These are phyloP conservation scores for Colletotrichum neosansevieriae DNA, from an alignment of 2,329 filamentous ascomycete species.

Conservation along the genomic window DNA sequence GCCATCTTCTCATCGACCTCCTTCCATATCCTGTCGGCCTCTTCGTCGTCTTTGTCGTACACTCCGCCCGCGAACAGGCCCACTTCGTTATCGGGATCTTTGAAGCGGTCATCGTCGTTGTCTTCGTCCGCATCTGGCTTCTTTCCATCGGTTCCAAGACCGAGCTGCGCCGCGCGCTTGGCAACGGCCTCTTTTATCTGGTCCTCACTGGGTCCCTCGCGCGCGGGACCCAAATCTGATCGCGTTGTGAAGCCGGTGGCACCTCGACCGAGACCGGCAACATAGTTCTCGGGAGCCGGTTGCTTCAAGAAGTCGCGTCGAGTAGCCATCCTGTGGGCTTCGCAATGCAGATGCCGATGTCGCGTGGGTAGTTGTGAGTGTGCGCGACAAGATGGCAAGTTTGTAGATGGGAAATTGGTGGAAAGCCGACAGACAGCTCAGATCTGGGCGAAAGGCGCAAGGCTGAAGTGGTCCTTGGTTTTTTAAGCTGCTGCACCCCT, in stretches of 20 bases:
- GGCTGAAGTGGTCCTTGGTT: constrained; percentile 40
- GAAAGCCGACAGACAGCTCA: background rate
- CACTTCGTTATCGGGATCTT: constrained; percentile 97
- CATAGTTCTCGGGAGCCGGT: constrained; percentile 87
- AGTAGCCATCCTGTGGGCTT: constrained; percentile 59
- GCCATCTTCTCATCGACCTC: constrained; percentile 98
- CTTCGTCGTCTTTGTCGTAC: constrained; percentile 97
- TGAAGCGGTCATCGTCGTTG: constrained; percentile 84
- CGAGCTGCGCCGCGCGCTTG: constrained; percentile 89
- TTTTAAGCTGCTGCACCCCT: constrained; percentile 39
- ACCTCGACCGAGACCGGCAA: constrained; percentile 96
- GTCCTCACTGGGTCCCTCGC: constrained; percentile 95
- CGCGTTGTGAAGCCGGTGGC: constrained; percentile 98
- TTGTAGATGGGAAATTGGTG: background rate
- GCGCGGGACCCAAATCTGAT: constrained; percentile 93
- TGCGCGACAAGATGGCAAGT: background rate
- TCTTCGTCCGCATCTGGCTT: constrained; percentile 78
- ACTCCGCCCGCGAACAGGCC: constrained; percentile 95
- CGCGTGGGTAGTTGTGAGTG: background rate
- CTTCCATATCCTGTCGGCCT: constrained; percentile 95
- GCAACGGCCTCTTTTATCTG: constrained; percentile 98
- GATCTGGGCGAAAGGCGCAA: constrained; percentile 27
- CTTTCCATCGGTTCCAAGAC: constrained; percentile 74
- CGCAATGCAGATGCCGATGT: background rate
- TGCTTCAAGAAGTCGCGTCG: constrained; percentile 91